phyloP scores from a whole-genome alignment of 176 grass and related monocot species.

The Rhynchospora tenuis region DNA sequence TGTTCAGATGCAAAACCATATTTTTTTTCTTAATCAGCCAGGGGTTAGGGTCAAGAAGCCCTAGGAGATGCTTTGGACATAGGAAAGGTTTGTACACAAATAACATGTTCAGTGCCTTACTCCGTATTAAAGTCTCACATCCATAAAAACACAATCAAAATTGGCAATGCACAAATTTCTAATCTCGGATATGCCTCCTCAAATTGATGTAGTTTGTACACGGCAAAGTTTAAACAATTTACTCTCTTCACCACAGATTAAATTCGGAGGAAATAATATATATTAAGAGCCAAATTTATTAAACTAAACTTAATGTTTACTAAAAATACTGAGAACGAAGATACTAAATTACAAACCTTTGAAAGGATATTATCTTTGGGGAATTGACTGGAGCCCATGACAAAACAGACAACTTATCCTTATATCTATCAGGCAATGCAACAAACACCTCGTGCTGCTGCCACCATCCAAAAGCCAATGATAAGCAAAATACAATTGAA shows the following conservation, averaged over 20 bases:
- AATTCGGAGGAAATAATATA: neutral
- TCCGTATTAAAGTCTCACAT: too few species aligned
- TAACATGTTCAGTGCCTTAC: neutral
- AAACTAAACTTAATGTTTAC: too few species aligned
- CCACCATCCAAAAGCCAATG: too few species aligned
- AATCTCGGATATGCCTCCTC: too few species aligned
- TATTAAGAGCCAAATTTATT: too few species aligned
- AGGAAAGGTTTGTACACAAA: neutral
- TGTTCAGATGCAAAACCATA: constrained; percentile 4
- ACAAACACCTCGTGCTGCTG: constrained; percentile 45
- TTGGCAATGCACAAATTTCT: too few species aligned
- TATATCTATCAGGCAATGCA: constrained; percentile 45
- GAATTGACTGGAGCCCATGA: constrained; percentile 33
- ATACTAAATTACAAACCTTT: constrained; percentile 38
- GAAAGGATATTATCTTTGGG: constrained; percentile 16
- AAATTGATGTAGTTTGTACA: too few species aligned
- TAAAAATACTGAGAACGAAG: too few species aligned
- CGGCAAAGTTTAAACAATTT: neutral
- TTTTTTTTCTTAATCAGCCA: constrained; percentile 37
- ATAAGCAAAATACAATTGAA: too few species aligned
- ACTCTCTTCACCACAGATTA: neutral
- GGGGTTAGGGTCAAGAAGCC: too few species aligned
- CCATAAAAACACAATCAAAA: too few species aligned
- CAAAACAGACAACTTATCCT: constrained; percentile 35
- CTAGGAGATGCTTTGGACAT: neutral